Percentiles rank a stretch among this genome's conserved stretches.
Conservation (phyloP, 176 grass and related monocot genomes). For the Microstegium vimineum region DNA sequence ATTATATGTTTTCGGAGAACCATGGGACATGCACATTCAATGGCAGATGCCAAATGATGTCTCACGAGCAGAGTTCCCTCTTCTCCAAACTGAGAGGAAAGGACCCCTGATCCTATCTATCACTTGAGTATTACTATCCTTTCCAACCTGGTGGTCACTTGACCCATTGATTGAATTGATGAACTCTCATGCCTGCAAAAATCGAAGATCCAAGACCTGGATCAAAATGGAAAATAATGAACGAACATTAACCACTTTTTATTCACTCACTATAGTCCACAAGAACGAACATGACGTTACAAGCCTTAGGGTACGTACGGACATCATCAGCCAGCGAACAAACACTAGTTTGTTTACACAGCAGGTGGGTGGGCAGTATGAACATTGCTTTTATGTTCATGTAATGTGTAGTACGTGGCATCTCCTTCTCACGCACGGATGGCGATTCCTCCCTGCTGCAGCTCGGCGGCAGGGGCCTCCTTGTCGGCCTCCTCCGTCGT, state of each 20-base stretch:
- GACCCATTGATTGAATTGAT: neutral
- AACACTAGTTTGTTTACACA: slow-evolving; percentile 21
- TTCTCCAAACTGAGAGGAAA: neutral
- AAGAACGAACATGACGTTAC: slow-evolving; percentile 10
- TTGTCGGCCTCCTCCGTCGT: neutral
- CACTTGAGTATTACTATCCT: neutral
- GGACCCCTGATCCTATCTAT: neutral
- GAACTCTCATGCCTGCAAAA: neutral
- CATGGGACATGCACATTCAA: neutral
- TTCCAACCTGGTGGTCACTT: neutral
- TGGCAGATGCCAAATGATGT: neutral
- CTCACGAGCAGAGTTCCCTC: neutral
- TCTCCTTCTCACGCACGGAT: slow-evolving; percentile 28
- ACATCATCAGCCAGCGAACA: neutral
- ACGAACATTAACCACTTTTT: neutral
- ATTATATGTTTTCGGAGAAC: too few relatives aligned
- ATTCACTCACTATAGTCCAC: slow-evolving; percentile 25
- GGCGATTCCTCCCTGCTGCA: slow-evolving; percentile 30
- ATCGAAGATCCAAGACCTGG: neutral
- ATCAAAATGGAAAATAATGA: neutral
- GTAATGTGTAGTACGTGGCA: neutral
- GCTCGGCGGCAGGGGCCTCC: neutral
- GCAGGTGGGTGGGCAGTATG: neutral
- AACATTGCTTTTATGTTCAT: neutral
- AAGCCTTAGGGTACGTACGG: neutral